Evolutionary conservation across 352 stramenopile genomes (phyloP).

Genomic region (Elongisporangium undulatum): DNA sequence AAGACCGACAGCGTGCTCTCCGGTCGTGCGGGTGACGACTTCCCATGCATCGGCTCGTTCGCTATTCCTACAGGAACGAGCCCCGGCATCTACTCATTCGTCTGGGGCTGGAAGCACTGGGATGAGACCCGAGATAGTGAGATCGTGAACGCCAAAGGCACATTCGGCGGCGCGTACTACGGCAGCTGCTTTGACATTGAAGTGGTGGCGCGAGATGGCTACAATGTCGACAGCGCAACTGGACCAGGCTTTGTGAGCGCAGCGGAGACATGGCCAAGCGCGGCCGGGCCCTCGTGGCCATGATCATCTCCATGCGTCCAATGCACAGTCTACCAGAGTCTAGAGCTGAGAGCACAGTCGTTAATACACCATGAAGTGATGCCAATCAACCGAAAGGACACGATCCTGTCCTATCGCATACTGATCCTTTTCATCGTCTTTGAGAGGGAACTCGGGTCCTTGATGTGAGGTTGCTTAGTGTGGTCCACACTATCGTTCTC

Average conservation of each 20-base stretch:
- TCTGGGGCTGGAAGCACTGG: conserved; percentile 75
- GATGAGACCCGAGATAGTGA: conserved; percentile 42
- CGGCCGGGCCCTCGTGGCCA: not conserved
- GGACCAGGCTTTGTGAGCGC: not conserved
- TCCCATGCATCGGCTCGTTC: conserved; percentile 46
- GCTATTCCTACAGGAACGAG: conserved; percentile 36
- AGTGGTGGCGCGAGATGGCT: conserved; percentile 11
- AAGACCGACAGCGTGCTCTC: conserved; percentile 28
- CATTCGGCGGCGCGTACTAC: conserved; percentile 52
- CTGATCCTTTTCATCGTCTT: not conserved
- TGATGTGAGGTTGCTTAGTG: not conserved
- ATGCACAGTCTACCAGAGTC: too few relatives aligned
- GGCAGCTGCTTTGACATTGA: conserved; percentile 60
- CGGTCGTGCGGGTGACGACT: conserved; percentile 41
- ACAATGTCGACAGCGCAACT: not conserved
- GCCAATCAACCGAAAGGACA: conserved; percentile 10
- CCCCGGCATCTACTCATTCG: conserved; percentile 51
- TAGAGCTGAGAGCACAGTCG: not conserved
- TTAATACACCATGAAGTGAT: not conserved
- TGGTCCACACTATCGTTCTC: not conserved
- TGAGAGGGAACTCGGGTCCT: not conserved
- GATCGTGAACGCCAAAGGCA: conserved; percentile 36
- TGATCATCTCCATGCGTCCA: not conserved
- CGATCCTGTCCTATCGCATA: not conserved
- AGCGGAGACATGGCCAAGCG: not conserved